phyloP scores from a whole-genome alignment of 2,329 filamentous ascomycete genomes.

The Seiridium cupressi region DNA sequence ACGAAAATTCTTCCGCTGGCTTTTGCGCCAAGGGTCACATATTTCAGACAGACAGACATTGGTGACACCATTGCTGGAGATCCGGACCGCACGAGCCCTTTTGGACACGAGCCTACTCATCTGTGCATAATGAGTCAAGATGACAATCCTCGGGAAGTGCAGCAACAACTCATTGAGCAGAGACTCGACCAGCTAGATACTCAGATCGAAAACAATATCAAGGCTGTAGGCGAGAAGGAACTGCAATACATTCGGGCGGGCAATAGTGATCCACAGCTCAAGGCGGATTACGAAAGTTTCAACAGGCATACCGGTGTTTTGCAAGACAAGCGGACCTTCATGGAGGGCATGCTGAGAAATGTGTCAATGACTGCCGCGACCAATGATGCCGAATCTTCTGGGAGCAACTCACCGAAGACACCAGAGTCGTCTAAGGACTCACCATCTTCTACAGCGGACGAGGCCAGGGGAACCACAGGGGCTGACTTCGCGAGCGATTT shows the following conservation, averaged over 20 bases:
- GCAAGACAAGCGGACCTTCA: constrained; percentile 55
- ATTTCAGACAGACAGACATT: constrained; percentile 96
- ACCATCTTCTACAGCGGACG: constrained; percentile 15
- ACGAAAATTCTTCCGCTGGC: constrained; percentile 92
- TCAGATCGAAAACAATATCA: constrained; percentile 74
- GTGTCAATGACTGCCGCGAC: constrained; percentile 37
- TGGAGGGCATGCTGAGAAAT: constrained; percentile 57
- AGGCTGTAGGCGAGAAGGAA: constrained; percentile 73
- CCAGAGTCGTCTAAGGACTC: constrained; percentile 2
- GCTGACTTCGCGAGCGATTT: constrained; percentile 91
- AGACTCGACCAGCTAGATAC: constrained; percentile 75
- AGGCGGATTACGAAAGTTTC: constrained; percentile 60
- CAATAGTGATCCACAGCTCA: constrained; percentile 45
- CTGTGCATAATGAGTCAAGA: constrained; percentile 92
- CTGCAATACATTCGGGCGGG: constrained; percentile 57
- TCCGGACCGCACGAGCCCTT: constrained; percentile 78
- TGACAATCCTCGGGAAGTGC: constrained; percentile 84
- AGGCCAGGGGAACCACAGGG: constrained; percentile 63
- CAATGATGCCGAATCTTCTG: constrained; percentile 20
- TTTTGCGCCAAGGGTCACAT: constrained; percentile 92
- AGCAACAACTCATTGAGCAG: constrained; percentile 79
- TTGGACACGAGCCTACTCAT: constrained; percentile 91
- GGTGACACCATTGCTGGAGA: constrained; percentile 77
- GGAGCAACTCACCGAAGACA: constrained; percentile 1
- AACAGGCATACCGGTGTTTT: constrained; percentile 54